Evolutionary conservation across 148 eudicot genomes (phyloP).

Genomic region (Fallopia convolvulus): DNA sequence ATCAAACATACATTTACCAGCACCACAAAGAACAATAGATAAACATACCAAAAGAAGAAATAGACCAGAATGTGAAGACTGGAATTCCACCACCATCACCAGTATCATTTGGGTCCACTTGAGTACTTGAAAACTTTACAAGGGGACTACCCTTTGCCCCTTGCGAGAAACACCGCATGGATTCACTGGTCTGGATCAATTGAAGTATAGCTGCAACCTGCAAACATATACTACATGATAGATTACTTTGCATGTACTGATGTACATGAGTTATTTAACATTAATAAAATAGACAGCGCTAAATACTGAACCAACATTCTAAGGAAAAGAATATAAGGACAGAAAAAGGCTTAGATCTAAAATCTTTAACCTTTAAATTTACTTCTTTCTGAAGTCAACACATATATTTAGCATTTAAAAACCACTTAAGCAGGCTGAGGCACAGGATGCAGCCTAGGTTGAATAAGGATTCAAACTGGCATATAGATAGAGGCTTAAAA

Average conservation of each 20-base stretch:
- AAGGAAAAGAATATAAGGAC: not conserved
- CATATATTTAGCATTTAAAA: not conserved
- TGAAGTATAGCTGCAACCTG: constrained; percentile 51
- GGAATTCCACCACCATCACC: constrained; percentile 90
- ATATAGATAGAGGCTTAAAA: not conserved
- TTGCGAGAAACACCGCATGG: constrained; percentile 64
- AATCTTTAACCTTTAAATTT: not conserved
- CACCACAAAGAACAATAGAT: not conserved
- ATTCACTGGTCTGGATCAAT: constrained; percentile 50
- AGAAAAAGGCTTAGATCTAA: not conserved
- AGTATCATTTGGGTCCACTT: constrained; percentile 43
- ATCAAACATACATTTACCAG: not conserved
- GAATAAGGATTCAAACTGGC: not conserved
- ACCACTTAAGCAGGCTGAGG: constrained; percentile 5
- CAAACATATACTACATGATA: not conserved
- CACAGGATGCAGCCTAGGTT: not conserved
- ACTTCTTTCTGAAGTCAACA: not conserved
- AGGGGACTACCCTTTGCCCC: constrained; percentile 47
- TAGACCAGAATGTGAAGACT: constrained; percentile 54
- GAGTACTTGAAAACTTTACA: constrained; percentile 43
- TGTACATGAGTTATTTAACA: not conserved
- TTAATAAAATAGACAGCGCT: not conserved
- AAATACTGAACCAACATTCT: not conserved
- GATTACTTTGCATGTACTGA: not conserved
- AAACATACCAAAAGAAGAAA: constrained; percentile 61